These are phyloP conservation scores for Lactarius psammicola DNA, from an alignment of 768 basidiomycete genomes.

Conservation along the genomic window DNA sequence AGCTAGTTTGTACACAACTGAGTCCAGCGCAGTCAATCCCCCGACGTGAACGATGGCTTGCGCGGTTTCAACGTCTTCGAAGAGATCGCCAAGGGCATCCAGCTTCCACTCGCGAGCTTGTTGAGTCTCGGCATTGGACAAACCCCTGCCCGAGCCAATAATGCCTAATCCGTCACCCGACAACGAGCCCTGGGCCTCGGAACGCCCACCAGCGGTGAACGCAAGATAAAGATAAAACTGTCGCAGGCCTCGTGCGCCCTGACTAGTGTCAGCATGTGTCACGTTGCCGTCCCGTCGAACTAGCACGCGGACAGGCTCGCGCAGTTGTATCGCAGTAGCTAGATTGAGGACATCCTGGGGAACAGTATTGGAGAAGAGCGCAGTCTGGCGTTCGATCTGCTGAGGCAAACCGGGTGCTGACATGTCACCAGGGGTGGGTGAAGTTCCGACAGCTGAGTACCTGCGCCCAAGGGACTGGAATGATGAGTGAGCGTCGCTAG, in stretches of 20 bases:
- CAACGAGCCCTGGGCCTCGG: constrained; percentile 47
- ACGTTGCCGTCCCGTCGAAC: constrained; percentile 90
- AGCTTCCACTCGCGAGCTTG: constrained; percentile 94
- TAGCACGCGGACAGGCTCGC: constrained; percentile 96
- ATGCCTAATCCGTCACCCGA: constrained; percentile 73
- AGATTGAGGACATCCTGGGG: constrained; percentile 97
- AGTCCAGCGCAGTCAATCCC: constrained; percentile 80
- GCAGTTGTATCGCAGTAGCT: constrained; percentile 86
- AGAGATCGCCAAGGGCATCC: constrained; percentile 85
- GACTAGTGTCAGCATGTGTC: constrained; percentile 61
- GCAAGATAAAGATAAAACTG: constrained; percentile 97
- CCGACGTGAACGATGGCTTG: constrained; percentile 89
- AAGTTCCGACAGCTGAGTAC: constrained; percentile 53
- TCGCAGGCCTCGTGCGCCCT: constrained; percentile 79
- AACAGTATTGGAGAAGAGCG: constrained; percentile 96
- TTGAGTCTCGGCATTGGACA: constrained; percentile 75
- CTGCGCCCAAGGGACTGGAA: constrained; percentile 46
- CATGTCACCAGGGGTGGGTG: constrained; percentile 46
- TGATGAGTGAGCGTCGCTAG: constrained; percentile 21
- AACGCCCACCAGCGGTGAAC: constrained; percentile 81
- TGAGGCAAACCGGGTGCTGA: constrained; percentile 36
- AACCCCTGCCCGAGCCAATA: constrained; percentile 87
- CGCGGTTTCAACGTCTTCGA: constrained; percentile 78
- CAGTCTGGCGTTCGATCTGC: constrained; percentile 79
- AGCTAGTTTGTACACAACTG: constrained; percentile 87